Percentiles rank a stretch among this genome's conserved stretches.
Evolutionary conservation across 1,284 basidiomycete species (phyloP).

Genomic region (Agroathelia rolfsii): DNA sequence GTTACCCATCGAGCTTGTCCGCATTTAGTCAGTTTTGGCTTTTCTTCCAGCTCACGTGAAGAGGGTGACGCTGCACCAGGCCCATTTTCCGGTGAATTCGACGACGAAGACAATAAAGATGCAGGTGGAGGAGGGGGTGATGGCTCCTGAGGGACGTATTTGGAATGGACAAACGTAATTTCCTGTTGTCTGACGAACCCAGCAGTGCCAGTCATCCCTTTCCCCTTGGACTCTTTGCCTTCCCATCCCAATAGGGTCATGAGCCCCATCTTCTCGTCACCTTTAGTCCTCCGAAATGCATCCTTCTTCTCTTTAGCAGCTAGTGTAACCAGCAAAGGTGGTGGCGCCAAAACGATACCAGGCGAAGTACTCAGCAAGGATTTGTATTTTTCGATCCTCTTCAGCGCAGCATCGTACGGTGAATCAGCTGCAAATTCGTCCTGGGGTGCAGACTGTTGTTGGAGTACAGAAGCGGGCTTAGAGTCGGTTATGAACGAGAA

Average conservation of each 20-base stretch:
- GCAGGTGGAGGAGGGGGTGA: no score
- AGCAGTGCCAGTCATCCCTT: slow-evolving; percentile 37
- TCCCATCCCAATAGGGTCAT: slow-evolving; percentile 50
- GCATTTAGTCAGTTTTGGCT: slow-evolving; percentile 17
- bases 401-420: slow-evolving; percentile 28
- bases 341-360: slow-evolving; percentile 35
- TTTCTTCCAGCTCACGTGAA: not conserved
- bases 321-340: slow-evolving; percentile 36
- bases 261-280: slow-evolving; percentile 46
- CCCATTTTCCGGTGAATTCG: not conserved
- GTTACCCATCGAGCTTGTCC: slow-evolving; percentile 36
- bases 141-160: slow-evolving; percentile 26
- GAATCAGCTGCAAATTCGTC: slow-evolving; percentile 5
- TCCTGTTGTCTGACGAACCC: slow-evolving; percentile 55
- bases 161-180: slow-evolving; percentile 44
- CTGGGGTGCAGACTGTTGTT: slow-evolving; percentile 8
- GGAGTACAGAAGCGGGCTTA: no score
- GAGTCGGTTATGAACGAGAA: slow-evolving; percentile 40
- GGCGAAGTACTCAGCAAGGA: slow-evolving; percentile 42
- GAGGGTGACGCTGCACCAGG: not conserved
- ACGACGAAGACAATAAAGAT: slow-evolving; percentile 5
- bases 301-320: slow-evolving; percentile 35
- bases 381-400: slow-evolving; percentile 28
- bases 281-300: slow-evolving; percentile 30
- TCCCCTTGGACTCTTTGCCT: slow-evolving; percentile 30